phyloP scores from a whole-genome alignment of 2,329 filamentous ascomycete species.

The Orbilia blumenaviensis region DNA sequence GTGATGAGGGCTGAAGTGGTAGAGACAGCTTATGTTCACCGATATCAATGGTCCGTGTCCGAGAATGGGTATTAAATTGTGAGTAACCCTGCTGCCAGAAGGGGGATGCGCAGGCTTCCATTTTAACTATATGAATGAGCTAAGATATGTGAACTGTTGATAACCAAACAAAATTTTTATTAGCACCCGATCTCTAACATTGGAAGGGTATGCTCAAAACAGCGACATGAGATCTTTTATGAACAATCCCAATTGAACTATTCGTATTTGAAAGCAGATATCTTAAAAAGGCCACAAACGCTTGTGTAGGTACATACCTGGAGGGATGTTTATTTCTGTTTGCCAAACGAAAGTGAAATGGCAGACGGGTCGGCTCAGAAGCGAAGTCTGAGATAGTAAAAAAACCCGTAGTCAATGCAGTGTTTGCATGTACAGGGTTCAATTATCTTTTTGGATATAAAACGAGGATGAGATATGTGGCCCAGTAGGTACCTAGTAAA shows the following conservation, averaged over 20 bases:
- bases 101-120: constrained; percentile 22
- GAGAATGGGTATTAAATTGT: constrained; percentile 3
- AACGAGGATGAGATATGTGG: not conserved
- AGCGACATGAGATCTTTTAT: not conserved
- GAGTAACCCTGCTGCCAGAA: constrained; percentile 34
- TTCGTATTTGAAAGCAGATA: not conserved
- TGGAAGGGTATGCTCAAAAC: too few species aligned
- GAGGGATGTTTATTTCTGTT: not conserved
- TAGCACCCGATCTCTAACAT: too few species aligned
- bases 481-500: not conserved
- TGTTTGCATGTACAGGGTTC: constrained; percentile 3
- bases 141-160: not conserved
- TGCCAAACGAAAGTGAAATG: constrained; percentile 7
- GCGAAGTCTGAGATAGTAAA: not conserved
- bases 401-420: not conserved
- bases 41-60: constrained; percentile 35
- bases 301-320: not conserved
- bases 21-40: constrained; percentile 50
- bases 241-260: not conserved
- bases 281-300: not conserved
- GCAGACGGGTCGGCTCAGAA: constrained; percentile 22
- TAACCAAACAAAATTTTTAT: not conserved
- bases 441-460: constrained; percentile 4
- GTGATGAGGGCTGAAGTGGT: constrained; percentile 26
- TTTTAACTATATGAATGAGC: not conserved